Evolutionary conservation across 75 land plant species (phyloP), one percentile per base, ranked within the genome.

Genomic region (Pinus taeda): DNA sequence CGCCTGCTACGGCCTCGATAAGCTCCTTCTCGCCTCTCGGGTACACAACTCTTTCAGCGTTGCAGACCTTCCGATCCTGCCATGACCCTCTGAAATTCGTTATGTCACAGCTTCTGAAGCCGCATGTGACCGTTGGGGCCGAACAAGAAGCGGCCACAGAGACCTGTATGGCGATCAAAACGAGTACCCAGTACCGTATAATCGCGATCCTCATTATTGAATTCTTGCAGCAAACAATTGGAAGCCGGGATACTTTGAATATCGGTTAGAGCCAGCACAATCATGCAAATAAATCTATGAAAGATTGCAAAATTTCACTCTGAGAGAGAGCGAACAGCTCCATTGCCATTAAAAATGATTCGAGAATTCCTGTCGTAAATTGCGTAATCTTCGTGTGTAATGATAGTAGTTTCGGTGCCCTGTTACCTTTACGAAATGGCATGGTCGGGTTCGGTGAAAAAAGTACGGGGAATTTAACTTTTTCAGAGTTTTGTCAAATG

Each of bases 1-100:
- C 87, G 11, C 45, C 72, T 29, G 85, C 87, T 4, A 85, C 87
- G 0, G 85, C 87, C 26, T 74, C 13, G 57, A 85, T 57, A 6
- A 85, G 81, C 33, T 82, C 87, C 14, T 59, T 53, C 72, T 85
- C 87, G 21, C 59, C 67, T 17, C 36, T 49, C 2, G 86, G 85
- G 60, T 84, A 84, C 56, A 63, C 75, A 26, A 73, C 85, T 59
- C 65, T 56, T 7, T 61, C 76, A 0, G 76, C 80, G 53, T 13
- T 76, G 76, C 88, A 86, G 26, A 45, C 49, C 56, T 53, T 57
- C 6, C 77, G 22, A 59, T 78, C 86, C 30, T 42, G 67, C 86
- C 86, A 83, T 22, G 59, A 36, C 33, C 86, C 86, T 22, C 79
- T 42, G 17, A 57, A 63, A 30, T 83, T 83, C 4, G 58, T 59